These are phyloP conservation scores for Podospora sp. DNA, from an alignment of 495 filamentous ascomycete genomes.

Conservation along the genomic window DNA sequence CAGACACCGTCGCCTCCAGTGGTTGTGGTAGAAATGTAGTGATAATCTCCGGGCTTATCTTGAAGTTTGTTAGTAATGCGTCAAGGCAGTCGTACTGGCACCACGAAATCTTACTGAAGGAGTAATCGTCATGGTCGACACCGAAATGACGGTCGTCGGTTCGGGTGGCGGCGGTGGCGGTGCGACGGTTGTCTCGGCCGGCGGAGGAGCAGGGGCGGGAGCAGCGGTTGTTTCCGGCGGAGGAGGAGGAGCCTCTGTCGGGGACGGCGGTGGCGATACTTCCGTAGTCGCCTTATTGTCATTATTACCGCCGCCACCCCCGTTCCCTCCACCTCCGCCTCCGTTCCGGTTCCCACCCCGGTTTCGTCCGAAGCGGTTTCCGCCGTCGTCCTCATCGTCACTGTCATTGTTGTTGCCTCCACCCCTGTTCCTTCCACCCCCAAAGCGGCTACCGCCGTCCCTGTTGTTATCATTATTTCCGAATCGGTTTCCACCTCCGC, in stretches of 20 bases:
- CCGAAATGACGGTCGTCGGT: constrained; percentile 9
- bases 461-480: background rate
- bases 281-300: background rate
- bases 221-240: background rate
- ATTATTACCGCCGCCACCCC: background rate
- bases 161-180: background rate
- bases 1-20: background rate
- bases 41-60: background rate
- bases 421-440: background rate
- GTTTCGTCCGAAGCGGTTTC: background rate
- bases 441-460: background rate
- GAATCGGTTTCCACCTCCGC: background rate
- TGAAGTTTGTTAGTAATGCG: background rate
- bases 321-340: constrained; percentile 1
- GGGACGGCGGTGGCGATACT: background rate
- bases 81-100: background rate
- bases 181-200: background rate
- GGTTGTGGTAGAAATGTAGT: constrained; percentile 9
- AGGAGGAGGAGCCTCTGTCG: background rate
- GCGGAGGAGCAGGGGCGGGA: background rate
- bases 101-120: constrained; percentile 5
- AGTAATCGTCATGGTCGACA: constrained; percentile 20
- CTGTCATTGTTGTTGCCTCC: constrained; percentile 13
- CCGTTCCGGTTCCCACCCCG: constrained; percentile 8
- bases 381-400: background rate